Conservation (phyloP, 1,284 basidiomycete species). For the Chondrostereum purpureum region DNA sequence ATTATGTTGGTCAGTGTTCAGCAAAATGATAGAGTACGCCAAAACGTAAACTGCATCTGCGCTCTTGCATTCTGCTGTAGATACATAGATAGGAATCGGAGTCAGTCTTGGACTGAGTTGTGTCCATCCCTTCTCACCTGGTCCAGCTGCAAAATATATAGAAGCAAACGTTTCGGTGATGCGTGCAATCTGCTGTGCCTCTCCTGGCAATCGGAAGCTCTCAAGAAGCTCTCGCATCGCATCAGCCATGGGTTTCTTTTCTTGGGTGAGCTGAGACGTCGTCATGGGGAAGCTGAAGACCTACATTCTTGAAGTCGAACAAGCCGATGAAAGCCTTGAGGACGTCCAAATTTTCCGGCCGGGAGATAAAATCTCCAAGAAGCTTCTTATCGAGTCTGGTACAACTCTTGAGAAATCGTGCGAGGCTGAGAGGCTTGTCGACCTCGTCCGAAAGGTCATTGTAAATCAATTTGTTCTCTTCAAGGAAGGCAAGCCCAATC, state of each 20-base stretch:
- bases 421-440: slow-evolving; percentile 58
- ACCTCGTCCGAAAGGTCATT: slow-evolving; percentile 52
- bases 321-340: slow-evolving; percentile 84
- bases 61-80: slow-evolving; percentile 76
- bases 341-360: slow-evolving; percentile 82
- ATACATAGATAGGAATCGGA: slow-evolving; percentile 11
- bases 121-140: too few species aligned
- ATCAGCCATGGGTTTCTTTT: slow-evolving; percentile 90
- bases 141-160: slow-evolving; percentile 80
- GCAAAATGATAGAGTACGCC: slow-evolving; percentile 95
- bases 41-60: slow-evolving; percentile 95
- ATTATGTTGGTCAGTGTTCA: slow-evolving; percentile 97
- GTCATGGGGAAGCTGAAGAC: slow-evolving; percentile 22
- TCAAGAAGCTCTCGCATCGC: slow-evolving; percentile 94
- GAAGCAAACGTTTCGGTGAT: slow-evolving; percentile 96
- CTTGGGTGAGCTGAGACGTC: too few species aligned
- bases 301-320: slow-evolving; percentile 86
- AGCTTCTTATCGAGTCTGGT: slow-evolving; percentile 89
- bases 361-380: slow-evolving; percentile 90
- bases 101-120: slow-evolving; percentile 18
- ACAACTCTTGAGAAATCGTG: slow-evolving; percentile 83
- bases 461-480: slow-evolving; percentile 83
- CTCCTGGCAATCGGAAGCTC: slow-evolving; percentile 91
- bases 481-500: slow-evolving; percentile 82
- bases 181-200: slow-evolving; percentile 89